Conservation (phyloP, 805 yeast genomes). For the Sugiyamaella mastotermitis region DNA sequence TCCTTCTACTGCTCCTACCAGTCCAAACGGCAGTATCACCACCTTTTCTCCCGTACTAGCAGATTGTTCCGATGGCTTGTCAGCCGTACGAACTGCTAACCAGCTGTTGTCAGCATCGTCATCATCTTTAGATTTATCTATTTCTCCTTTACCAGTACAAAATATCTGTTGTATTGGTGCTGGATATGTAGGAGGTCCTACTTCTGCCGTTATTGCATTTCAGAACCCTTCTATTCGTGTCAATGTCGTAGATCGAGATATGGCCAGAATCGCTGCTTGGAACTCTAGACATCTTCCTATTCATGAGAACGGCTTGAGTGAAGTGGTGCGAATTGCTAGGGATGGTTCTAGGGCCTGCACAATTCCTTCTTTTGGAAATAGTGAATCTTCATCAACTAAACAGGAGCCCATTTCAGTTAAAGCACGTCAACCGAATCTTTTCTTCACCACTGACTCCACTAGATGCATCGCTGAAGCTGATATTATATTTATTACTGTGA, state of each 20-base stretch:
- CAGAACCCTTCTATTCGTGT: slow-evolving; percentile 23
- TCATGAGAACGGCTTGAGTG: slow-evolving; percentile 28
- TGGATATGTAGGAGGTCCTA: slow-evolving; percentile 30
- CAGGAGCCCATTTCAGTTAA: background rate
- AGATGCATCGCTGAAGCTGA: slow-evolving; percentile 26
- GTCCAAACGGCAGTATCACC: too few relatives aligned
- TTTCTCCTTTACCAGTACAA: slow-evolving; percentile 3
- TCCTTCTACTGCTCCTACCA: too few relatives aligned
- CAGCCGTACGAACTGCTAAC: slow-evolving; percentile 2
- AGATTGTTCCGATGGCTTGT: slow-evolving; percentile 1
- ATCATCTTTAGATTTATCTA: slow-evolving; percentile 1
- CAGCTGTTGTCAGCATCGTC: slow-evolving; percentile 2
- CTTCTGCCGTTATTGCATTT: slow-evolving; percentile 27
- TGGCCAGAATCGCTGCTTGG: slow-evolving; percentile 28
- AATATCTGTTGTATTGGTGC: slow-evolving; percentile 29
- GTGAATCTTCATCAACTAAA: too few relatives aligned
- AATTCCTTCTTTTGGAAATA: background rate
- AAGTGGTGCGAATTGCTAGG: slow-evolving; percentile 21
- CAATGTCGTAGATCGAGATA: slow-evolving; percentile 26
- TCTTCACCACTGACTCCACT: slow-evolving; percentile 27
- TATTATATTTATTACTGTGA: slow-evolving; percentile 27
- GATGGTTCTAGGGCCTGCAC: slow-evolving; percentile 3
- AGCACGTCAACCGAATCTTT: slow-evolving; percentile 17
- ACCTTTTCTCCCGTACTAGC: slow-evolving; percentile 4
- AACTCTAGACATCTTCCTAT: slow-evolving; percentile 27